Percentiles rank a stretch among this genome's conserved stretches.
These are phyloP conservation scores for Pigoraptor vietnamica DNA, from an alignment of 78 protist genomes.

Conservation along the genomic window DNA sequence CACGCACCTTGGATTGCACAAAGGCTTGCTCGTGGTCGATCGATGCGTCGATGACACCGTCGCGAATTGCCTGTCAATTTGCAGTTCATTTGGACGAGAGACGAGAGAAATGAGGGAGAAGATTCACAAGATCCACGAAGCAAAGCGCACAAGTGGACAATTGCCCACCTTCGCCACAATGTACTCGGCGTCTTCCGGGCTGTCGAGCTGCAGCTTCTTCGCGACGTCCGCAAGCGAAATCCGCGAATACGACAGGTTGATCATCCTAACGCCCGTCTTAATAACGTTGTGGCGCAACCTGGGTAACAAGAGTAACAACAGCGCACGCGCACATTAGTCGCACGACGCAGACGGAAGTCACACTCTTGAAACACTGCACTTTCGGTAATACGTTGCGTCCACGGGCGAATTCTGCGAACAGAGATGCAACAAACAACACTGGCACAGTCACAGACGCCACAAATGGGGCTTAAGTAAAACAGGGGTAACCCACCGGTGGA, in stretches of 20 bases:
- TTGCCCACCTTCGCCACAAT: conserved; percentile 73
- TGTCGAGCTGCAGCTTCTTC: conserved; percentile 74
- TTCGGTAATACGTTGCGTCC: too few species aligned
- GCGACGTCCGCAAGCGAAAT: conserved; percentile 76
- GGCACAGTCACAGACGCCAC: too few species aligned
- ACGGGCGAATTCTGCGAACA: too few species aligned
- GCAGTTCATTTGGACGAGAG: background rate
- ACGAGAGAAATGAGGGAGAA: background rate
- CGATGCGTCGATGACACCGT: conserved; percentile 83
- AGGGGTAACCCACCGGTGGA: conserved; percentile 6
- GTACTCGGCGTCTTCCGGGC: conserved; percentile 79
- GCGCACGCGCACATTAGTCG: too few species aligned
- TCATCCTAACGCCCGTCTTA: conserved; percentile 85
- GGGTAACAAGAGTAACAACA: too few species aligned
- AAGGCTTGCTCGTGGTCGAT: conserved; percentile 70
- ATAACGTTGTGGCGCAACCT: conserved; percentile 91
- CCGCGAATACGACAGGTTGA: conserved; percentile 74
- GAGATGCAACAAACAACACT: too few species aligned
- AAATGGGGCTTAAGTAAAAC: too few species aligned
- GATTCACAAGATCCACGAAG: background rate
- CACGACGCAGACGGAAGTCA: too few species aligned
- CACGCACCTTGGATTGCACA: conserved; percentile 44
- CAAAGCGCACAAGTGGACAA: background rate
- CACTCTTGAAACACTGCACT: background rate
- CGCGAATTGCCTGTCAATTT: conserved; percentile 83